Percentiles rank a stretch among this genome's conserved stretches.
Conservation (phyloP, 192 early-diverging fungal species). For the Rhizophlyctis rosea region DNA sequence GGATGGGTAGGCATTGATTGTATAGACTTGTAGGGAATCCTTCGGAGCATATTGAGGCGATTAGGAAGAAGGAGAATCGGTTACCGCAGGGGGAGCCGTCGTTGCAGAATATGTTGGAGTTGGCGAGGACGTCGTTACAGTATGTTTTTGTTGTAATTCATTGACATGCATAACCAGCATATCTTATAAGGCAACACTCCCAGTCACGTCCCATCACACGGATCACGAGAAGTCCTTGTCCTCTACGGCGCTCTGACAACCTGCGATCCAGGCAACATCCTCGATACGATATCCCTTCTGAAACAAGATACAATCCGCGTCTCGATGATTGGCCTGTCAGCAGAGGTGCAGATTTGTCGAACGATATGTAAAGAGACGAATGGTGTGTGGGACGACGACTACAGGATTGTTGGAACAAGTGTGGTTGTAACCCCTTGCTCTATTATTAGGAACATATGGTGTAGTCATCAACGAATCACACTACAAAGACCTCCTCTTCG, state of each 20-base stretch:
- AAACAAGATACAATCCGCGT: conserved; percentile 71
- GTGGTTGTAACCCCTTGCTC: neutral
- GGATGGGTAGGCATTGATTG: neutral
- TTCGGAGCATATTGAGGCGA: conserved; percentile 70
- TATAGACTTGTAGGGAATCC: conserved; percentile 56
- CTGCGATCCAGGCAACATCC: conserved; percentile 91
- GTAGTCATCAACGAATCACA: conserved; percentile 83
- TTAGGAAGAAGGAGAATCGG: conserved; percentile 62
- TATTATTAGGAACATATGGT: conserved; percentile 64
- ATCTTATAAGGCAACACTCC: neutral
- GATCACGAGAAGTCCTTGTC: conserved; percentile 82
- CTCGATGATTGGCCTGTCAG: conserved; percentile 83
- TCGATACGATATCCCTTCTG: conserved; percentile 70
- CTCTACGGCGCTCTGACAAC: conserved; percentile 86
- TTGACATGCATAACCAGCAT: conserved; percentile 6
- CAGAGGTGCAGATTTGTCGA: conserved; percentile 84
- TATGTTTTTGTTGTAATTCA: conserved; percentile 16
- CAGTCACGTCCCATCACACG: conserved; percentile 83
- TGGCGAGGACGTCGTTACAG: conserved; percentile 69
- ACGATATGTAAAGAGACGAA: conserved; percentile 70
- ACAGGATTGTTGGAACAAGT: neutral
- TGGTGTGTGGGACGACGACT: conserved; percentile 40
- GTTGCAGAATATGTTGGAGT: conserved; percentile 86
- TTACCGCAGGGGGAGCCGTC: conserved; percentile 85
- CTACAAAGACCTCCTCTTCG: conserved; percentile 79